Base-by-base conservation (phyloP, 352 stramenopile genomes). In the Pythium diclinum region DNA sequence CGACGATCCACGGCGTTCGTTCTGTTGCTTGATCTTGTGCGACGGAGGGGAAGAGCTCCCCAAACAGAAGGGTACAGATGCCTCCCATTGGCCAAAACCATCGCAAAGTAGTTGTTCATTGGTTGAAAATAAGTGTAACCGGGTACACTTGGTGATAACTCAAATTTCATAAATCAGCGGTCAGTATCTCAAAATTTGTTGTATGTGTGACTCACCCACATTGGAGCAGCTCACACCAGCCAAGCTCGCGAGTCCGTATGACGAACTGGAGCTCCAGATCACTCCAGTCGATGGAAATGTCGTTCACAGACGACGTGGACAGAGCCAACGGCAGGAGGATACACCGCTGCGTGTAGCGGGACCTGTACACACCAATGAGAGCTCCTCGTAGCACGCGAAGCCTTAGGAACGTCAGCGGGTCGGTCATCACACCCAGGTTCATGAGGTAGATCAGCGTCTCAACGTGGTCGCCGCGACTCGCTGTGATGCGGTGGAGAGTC, bases 381-480 rank as follows among this genome's bases (percentile, higher is more conserved):
- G 8, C 19, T 0, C 60, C 52, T 9, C 13, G 10, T 17, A 60
- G 16, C 8, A 60, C n/a, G 4, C 60, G 52, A 7, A 67, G 32
- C 6, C 51, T 38, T 1, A 48, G n/a, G 40, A 60, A 61, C 52
- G 53, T 61, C 4, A 60, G 17, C 6, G 60, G 60, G 30, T 67
- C 60, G 6, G 60, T 67, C 51, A 67, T 56, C 13, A 53, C 42
- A 1, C 38, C 60, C 6, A 67, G 30, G 52, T 67, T 67, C 28
- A 67, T 28, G 42, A 67, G 42, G 25, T 54, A 65, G 21, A 65
- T 33, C 36, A 61, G 8, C 14, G 40, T 21, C 36, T 61, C 56
- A 40, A 33, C 6, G 10, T 13, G 10, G 47, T 36, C 3, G 28
- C 17, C 44, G 16, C 28, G 25, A 3, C 28, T 42, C 21, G 7